These are phyloP conservation scores for Rhizodiscina lignyota DNA, from an alignment of 495 filamentous ascomycete genomes.

Conservation along the genomic window DNA sequence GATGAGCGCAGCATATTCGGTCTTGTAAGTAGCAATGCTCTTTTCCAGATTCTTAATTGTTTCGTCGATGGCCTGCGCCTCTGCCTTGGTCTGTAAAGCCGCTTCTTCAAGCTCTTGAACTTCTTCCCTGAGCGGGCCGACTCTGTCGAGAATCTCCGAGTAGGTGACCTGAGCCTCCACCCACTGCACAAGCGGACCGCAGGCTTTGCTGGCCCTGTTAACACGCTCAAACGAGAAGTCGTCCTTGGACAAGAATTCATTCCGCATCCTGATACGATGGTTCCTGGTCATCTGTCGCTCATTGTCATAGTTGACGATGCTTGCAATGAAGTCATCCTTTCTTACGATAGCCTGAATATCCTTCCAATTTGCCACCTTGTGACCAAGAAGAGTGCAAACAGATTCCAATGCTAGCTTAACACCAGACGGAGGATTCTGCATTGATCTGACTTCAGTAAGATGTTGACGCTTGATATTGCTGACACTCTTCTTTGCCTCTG, in stretches of 20 bases:
- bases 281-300: slow-evolving; percentile 81
- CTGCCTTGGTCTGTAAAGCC: slow-evolving; percentile 81
- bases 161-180: slow-evolving; percentile 94
- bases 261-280: slow-evolving; percentile 75
- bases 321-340: slow-evolving; percentile 91
- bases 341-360: slow-evolving; percentile 74
- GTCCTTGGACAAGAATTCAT: slow-evolving; percentile 74
- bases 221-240: slow-evolving; percentile 95
- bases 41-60: slow-evolving; percentile 68
- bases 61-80: slow-evolving; percentile 81
- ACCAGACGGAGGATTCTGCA: slow-evolving; percentile 77
- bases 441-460: slow-evolving; percentile 91
- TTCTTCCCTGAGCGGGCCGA: slow-evolving; percentile 85
- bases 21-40: slow-evolving; percentile 93
- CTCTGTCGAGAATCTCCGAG: slow-evolving; percentile 87
- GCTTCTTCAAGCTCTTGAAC: slow-evolving; percentile 73
- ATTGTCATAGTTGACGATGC: slow-evolving; percentile 94
- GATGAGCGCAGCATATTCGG: slow-evolving; percentile 88
- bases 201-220: slow-evolving; percentile 89
- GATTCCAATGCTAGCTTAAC: slow-evolving; percentile 88
- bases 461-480: slow-evolving; percentile 96
- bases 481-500: slow-evolving; percentile 85
- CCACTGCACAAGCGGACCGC: slow-evolving; percentile 94
- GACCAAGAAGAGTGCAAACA: slow-evolving; percentile 84
- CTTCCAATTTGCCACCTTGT: slow-evolving; percentile 82